Evolutionary conservation across 805 yeast genomes (phyloP).

Genomic region (Scheffersomyces lignosus): DNA sequence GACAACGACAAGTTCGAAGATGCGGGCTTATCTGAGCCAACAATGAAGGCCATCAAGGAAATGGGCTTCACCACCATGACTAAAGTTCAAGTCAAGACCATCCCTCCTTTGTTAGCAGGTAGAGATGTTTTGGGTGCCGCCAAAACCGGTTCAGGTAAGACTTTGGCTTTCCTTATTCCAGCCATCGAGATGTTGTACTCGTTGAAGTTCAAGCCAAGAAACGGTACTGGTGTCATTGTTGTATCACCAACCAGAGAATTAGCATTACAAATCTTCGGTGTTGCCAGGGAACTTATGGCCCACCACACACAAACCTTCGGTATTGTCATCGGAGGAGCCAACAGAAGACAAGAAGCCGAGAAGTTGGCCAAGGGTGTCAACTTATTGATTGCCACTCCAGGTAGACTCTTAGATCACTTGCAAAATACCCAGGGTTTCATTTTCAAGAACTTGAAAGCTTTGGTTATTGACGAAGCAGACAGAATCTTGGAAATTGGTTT

Average conservation of each 20-base stretch:
- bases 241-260: conserved; percentile 97
- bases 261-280: conserved; percentile 97
- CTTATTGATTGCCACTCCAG: conserved; percentile 94
- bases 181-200: conserved; percentile 92
- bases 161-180: conserved; percentile 92
- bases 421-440: conserved; percentile 94
- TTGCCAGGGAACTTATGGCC: conserved; percentile 91
- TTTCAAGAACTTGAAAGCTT: conserved; percentile 90
- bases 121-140: conserved; percentile 99
- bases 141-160: conserved; percentile 98
- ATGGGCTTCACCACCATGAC: conserved; percentile 96
- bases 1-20: conserved; percentile 36
- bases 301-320: conserved; percentile 92
- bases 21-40: conserved; percentile 72
- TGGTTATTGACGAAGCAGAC: conserved; percentile 97
- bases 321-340: conserved; percentile 97
- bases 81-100: conserved; percentile 90
- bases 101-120: conserved; percentile 95
- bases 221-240: conserved; percentile 95
- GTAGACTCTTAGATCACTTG: conserved; percentile 92
- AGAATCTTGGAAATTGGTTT: conserved; percentile 96
- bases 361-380: conserved; percentile 93
- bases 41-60: conserved; percentile 73
- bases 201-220: conserved; percentile 92
- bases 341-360: conserved; percentile 96